phyloP scores from a whole-genome alignment of 1,284 basidiomycete genomes.

The Meira nashicola region DNA sequence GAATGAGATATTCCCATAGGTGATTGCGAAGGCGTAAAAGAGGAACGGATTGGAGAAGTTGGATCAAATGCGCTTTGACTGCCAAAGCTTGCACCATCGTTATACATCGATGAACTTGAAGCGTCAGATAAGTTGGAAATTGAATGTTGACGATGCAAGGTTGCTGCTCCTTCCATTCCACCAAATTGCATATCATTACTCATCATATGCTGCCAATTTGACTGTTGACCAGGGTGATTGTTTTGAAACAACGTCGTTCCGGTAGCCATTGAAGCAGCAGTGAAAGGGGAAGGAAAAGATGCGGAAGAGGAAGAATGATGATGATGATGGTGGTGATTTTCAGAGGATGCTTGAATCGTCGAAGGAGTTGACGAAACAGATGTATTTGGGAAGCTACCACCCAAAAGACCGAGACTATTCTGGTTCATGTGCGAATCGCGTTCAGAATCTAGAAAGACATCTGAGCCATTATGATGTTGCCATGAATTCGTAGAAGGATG shows the following conservation, averaged over 20 bases:
- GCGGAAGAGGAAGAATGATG: not conserved
- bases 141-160: slow-evolving; percentile 2
- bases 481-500: too few species aligned
- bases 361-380: too few species aligned
- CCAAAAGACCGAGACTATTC: too few species aligned
- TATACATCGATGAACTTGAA: not conserved
- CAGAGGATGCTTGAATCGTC: too few species aligned
- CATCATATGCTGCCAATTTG: too few species aligned
- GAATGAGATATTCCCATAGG: slow-evolving; percentile 9
- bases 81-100: not conserved
- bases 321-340: not conserved
- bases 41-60: slow-evolving; percentile 1
- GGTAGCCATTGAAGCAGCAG: too few species aligned
- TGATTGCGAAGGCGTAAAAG: slow-evolving; percentile 5
- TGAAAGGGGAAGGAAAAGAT: not conserved
- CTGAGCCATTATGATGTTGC: too few species aligned
- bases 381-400: too few species aligned
- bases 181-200: too few species aligned
- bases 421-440: too few species aligned
- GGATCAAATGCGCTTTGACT: slow-evolving; percentile 2
- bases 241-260: not conserved
- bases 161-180: not conserved
- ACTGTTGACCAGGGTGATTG: not conserved
- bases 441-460: too few species aligned
- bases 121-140: slow-evolving; percentile 4